Percentiles rank a stretch among this genome's conserved stretches.
Conservation (phyloP, 148 eudicot species). For the Chenopodium album region DNA sequence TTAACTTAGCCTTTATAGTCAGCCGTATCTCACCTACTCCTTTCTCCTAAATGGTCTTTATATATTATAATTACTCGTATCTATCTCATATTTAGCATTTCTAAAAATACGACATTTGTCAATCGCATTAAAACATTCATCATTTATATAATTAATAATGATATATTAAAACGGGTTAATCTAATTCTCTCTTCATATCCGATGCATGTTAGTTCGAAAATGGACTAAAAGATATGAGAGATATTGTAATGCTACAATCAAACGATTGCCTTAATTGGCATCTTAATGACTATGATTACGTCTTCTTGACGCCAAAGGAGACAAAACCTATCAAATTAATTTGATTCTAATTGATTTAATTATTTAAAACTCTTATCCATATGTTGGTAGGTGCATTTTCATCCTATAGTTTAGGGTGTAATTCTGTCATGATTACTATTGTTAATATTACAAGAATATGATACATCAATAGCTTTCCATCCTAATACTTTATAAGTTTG, state of each 20-base stretch:
- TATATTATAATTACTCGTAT: background rate
- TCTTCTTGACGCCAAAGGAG: conserved; percentile 3
- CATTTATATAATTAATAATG: no score
- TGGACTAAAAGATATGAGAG: background rate
- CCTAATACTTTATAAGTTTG: no score
- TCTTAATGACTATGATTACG: conserved; percentile 13
- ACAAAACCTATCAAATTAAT: conserved; percentile 2
- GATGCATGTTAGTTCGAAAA: background rate
- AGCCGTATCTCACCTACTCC: background rate
- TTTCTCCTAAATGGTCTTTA: background rate
- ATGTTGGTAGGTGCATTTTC: background rate
- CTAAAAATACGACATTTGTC: background rate
- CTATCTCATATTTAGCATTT: background rate
- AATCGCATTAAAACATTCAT: no score
- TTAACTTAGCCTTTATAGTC: background rate
- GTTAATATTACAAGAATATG: background rate
- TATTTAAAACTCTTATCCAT: background rate
- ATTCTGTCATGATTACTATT: background rate
- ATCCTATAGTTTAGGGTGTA: background rate
- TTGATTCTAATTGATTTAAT: background rate
- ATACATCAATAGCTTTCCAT: no score
- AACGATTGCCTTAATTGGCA: background rate
- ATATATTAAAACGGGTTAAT: background rate
- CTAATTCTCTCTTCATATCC: background rate
- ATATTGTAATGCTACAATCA: background rate